Conservation (phyloP, 2,329 filamentous ascomycete genomes). For the Fusarium burgessii region DNA sequence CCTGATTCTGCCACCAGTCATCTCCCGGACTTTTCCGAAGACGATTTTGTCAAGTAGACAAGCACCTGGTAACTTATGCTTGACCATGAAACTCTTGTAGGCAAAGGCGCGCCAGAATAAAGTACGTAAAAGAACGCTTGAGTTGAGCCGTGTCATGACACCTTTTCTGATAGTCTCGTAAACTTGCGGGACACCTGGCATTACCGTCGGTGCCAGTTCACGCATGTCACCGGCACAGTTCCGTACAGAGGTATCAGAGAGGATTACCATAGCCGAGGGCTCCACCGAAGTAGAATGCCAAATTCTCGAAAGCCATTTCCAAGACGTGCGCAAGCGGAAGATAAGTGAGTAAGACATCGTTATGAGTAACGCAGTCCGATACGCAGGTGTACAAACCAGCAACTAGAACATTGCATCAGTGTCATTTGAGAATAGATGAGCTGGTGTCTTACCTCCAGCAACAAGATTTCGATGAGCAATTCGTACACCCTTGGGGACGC, state of each 20-base stretch:
- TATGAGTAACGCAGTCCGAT: constrained; percentile 78
- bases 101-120: constrained; percentile 80
- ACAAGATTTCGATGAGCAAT: constrained; percentile 85
- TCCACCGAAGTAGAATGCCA: constrained; percentile 87
- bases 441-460: constrained; percentile 64
- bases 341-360: constrained; percentile 87
- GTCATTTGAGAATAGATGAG: rapidly evolving
- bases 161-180: constrained; percentile 99
- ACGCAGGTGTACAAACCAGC: constrained; percentile 84
- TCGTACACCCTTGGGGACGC: constrained; percentile 87
- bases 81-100: constrained; percentile 69
- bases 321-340: constrained; percentile 95
- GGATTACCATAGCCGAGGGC: constrained; percentile 91
- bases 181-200: constrained; percentile 94
- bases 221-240: constrained; percentile 95
- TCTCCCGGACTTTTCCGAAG: constrained; percentile 89
- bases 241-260: constrained; percentile 85
- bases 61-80: constrained; percentile 72
- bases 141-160: constrained; percentile 81
- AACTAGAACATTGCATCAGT: constrained; percentile 55
- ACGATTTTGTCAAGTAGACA: constrained; percentile 83
- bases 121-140: constrained; percentile 74
- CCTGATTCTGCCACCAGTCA: constrained; percentile 86
- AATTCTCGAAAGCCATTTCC: constrained; percentile 94
- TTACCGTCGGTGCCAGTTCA: constrained; percentile 86